Conservation (phyloP, 441 rosid species). For the Adansonia grandidieri region DNA sequence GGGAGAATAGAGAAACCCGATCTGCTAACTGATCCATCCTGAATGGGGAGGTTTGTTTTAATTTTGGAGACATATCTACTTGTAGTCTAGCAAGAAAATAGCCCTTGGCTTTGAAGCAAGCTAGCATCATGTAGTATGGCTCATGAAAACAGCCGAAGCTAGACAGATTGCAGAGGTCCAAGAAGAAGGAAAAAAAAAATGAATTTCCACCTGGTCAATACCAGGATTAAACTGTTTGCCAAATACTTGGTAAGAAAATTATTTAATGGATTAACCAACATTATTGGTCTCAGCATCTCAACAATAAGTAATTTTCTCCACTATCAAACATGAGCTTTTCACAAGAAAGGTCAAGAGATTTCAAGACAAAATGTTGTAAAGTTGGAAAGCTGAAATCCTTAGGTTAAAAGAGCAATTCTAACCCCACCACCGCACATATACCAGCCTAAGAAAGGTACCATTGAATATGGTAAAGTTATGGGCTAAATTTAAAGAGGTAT, state of each 20-base stretch:
- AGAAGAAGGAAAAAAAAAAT: background rate
- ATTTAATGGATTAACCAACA: background rate
- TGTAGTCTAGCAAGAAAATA: no score
- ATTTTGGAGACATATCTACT: background rate
- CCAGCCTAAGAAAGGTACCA: background rate
- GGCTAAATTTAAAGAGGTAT: constrained; percentile 23
- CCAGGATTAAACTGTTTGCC: background rate
- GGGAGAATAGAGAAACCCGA: no score
- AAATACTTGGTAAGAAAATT: background rate
- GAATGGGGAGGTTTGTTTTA: no score
- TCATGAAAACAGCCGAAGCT: background rate
- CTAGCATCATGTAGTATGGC: background rate
- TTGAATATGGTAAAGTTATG: constrained; percentile 17
- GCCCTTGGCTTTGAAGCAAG: background rate
- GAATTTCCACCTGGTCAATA: background rate
- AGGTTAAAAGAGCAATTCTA: background rate
- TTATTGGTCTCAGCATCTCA: background rate
- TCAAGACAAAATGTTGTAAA: background rate
- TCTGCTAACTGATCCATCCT: no score
- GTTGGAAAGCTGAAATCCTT: background rate
- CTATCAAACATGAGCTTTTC: background rate
- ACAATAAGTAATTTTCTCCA: background rate
- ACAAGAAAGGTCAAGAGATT: no score
- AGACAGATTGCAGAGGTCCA: background rate
- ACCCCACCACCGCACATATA: background rate